Conservation (phyloP, 2,329 filamentous ascomycete species). For the Pseudocercospora macadamiae region DNA sequence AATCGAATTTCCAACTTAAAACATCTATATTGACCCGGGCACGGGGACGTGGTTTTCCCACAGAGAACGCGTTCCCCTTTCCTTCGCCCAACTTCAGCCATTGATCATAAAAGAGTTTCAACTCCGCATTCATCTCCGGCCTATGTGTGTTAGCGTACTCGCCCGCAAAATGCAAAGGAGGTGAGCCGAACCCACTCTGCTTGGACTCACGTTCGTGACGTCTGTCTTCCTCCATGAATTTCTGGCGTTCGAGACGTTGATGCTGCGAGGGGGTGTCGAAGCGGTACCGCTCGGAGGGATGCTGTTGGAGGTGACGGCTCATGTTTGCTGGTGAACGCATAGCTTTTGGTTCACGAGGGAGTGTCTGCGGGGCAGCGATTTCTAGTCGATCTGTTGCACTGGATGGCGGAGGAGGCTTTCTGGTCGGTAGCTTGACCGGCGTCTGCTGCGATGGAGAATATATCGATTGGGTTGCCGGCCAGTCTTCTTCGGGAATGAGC, state of each 20-base stretch:
- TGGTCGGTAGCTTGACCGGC: not conserved
- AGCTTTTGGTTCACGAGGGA: not conserved
- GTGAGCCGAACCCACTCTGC: constrained; percentile 2
- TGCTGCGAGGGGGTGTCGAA: no score
- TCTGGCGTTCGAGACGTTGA: not conserved
- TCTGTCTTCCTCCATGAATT: not conserved
- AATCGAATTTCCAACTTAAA: not conserved
- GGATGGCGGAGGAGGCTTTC: not conserved
- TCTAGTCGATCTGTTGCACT: not conserved
- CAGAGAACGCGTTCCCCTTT: not conserved
- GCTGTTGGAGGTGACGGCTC: not conserved
- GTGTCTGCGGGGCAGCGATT: not conserved
- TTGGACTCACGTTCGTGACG: constrained; percentile 3
- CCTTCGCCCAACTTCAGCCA: not conserved
- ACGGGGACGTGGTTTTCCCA: not conserved
- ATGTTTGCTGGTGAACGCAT: not conserved
- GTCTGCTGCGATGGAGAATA: not conserved
- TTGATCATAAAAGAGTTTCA: not conserved
- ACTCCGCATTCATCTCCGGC: not conserved
- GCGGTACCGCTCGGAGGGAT: not conserved
- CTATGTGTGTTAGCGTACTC: not conserved
- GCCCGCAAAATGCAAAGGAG: not conserved
- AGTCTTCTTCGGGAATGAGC: not conserved
- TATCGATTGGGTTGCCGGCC: not conserved
- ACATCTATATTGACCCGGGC: not conserved